Evolutionary conservation across 305 asterid species (phyloP).

Genomic region (Petunia hybrid): DNA sequence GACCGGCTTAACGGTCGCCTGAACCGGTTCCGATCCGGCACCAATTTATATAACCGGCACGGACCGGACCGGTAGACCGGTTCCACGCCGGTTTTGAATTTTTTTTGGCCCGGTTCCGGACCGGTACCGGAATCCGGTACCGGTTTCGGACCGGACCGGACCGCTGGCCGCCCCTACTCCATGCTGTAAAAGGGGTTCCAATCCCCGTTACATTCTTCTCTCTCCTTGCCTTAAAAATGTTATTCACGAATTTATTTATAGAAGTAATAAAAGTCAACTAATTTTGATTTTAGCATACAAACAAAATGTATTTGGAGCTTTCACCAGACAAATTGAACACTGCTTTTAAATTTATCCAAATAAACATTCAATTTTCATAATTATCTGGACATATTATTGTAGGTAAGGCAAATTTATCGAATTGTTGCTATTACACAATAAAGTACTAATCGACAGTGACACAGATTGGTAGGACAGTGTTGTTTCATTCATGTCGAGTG

Average conservation of each 20-base stretch:
- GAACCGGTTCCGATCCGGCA: no score
- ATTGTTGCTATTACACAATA: neutral
- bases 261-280: neutral
- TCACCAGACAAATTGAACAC: slow-evolving; percentile 8
- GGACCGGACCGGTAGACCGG: no score
- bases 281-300: neutral
- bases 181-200: no score
- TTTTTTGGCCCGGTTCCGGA: no score
- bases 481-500: slow-evolving; percentile 26
- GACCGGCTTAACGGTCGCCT: no score
- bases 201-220: neutral
- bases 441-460: slow-evolving; percentile 13
- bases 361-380: neutral
- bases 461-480: slow-evolving; percentile 22
- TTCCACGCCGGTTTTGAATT: no score
- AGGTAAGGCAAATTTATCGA: slow-evolving; percentile 21
- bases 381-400: neutral
- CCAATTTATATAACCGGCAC: no score
- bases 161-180: no score
- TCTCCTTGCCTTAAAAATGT: neutral
- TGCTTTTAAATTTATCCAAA: neutral
- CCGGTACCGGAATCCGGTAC: no score
- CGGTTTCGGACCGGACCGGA: no score
- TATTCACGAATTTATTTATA: neutral
- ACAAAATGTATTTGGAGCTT: neutral